phyloP scores from a whole-genome alignment of 352 stramenopile genomes.

The Phytopythium ostracodes region DNA sequence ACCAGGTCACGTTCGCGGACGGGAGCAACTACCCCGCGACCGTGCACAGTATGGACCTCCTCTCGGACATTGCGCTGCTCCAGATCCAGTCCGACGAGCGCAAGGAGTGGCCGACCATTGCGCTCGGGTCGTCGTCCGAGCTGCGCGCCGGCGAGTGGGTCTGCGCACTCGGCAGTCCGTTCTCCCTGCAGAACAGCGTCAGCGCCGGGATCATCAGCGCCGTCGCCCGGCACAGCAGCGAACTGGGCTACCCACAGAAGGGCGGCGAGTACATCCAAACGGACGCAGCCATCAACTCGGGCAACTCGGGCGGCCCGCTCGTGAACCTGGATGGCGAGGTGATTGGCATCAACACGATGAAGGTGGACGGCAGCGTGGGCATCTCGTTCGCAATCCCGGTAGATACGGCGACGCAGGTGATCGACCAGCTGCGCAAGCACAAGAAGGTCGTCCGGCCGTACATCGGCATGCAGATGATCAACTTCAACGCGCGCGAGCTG shows the following conservation, averaged over 20 bases:
- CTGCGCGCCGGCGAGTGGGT: slow-evolving; percentile 91
- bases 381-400: slow-evolving; percentile 94
- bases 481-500: slow-evolving; percentile 71
- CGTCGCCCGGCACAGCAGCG: slow-evolving; percentile 83
- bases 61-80: slow-evolving; percentile 91
- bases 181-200: slow-evolving; percentile 90
- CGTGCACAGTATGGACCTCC: slow-evolving; percentile 81
- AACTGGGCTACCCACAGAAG: slow-evolving; percentile 81
- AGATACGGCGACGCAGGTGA: slow-evolving; percentile 86
- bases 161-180: slow-evolving; percentile 88
- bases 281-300: slow-evolving; percentile 91
- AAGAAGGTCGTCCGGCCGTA: slow-evolving; percentile 89
- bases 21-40: slow-evolving; percentile 69
- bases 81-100: slow-evolving; percentile 66
- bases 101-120: slow-evolving; percentile 67
- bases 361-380: slow-evolving; percentile 85
- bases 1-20: slow-evolving; percentile 77
- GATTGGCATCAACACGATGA: slow-evolving; percentile 95
- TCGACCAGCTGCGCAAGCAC: slow-evolving; percentile 85
- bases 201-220: slow-evolving; percentile 91
- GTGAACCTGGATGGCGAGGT: slow-evolving; percentile 92
- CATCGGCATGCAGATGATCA: slow-evolving; percentile 91
- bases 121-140: slow-evolving; percentile 61
- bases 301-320: slow-evolving; percentile 92
- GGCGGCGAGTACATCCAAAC: slow-evolving; percentile 92